These are phyloP conservation scores for Cucurbita maxima DNA, from an alignment of 306 rosid species.

Conservation along the genomic window DNA sequence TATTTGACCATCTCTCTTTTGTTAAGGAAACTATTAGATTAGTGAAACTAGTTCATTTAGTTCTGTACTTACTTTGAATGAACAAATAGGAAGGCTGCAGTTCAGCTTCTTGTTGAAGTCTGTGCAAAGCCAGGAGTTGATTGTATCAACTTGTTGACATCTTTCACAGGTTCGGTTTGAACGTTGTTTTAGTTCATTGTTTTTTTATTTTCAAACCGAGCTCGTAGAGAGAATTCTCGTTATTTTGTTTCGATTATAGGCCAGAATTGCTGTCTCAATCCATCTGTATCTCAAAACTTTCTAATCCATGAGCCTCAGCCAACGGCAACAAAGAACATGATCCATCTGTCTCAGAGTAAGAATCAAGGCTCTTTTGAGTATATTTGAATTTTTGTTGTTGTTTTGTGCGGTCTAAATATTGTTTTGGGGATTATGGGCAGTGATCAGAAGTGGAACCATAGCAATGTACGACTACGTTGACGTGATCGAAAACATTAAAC, in stretches of 20 bases:
- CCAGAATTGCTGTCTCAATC: conserved; percentile 40
- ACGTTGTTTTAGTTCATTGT: background rate
- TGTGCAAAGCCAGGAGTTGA: conserved; percentile 55
- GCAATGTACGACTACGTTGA: conserved; percentile 51
- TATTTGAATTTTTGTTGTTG: background rate
- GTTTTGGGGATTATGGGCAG: conserved; percentile 21
- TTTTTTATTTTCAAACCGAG: background rate
- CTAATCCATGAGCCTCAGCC: conserved; percentile 84
- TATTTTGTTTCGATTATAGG: conserved; percentile 26
- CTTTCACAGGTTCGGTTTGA: conserved; percentile 76
- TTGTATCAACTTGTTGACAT: conserved; percentile 56
- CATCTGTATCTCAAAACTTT: conserved; percentile 45
- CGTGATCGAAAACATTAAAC: conserved; percentile 24
- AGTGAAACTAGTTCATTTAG: background rate
- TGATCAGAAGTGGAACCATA: conserved; percentile 51
- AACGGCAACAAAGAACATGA: conserved; percentile 73
- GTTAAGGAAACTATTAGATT: background rate
- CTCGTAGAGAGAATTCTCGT: background rate
- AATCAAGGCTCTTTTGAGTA: background rate
- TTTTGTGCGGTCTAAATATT: background rate
- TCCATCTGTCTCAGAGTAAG: conserved; percentile 79
- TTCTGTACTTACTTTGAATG: background rate
- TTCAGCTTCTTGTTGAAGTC: conserved; percentile 40
- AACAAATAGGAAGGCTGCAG: conserved; percentile 26
- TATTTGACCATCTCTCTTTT: background rate